Evolutionary conservation across 2,329 filamentous ascomycete species (phyloP), one percentile per base, ranked within the genome.

Genomic region (Mollisiaceae sp.): DNA sequence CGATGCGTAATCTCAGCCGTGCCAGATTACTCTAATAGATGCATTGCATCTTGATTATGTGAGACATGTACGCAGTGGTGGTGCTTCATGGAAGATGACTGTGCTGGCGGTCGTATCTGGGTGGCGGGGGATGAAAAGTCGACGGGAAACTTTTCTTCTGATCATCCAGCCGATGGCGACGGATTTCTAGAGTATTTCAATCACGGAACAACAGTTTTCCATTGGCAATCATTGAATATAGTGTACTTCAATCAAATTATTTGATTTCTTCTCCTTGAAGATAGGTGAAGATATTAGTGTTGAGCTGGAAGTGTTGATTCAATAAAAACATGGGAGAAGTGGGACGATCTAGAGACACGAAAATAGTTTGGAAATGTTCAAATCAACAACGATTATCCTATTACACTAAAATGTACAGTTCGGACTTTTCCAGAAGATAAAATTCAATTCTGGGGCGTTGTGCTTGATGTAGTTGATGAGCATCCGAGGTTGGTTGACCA

Each of bases 61-160:
- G 15, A 22, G 20, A 38, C 14, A n/a, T 27, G 8, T 20, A 32
- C 14, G 35, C 12, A 6, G 39, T 38, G 43, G 58, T 59, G 22
- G 39, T 35, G 38, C 43, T 41, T 27, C 60, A 64, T 24, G 5
- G 55, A 54, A 55, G 63, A 62, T 65, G 59, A 62, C 59, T 62
- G 59, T 65, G 59, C 38, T 43, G 43, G 54, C 45, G 52, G 22
- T 38, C 22, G 15, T 27, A 39, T 38, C 14, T 15, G 20, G 36
- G 55, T 41, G 55, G 50, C 50, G 50, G 50, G 50, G 6, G 22
- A 52, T 14, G 22, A 54, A 54, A 54, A 32, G 27, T 54, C 24
- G 15, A 54, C 5, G 15, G 22, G 22, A 35, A 32, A 54, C 50
- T 54, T 50, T 45, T 54, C 50, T 54, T 32, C 27, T 54, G 22